Evolutionary conservation across 768 basidiomycete species (phyloP), one percentile per base, ranked within the genome.

Genomic region (Trametes gibbosa): DNA sequence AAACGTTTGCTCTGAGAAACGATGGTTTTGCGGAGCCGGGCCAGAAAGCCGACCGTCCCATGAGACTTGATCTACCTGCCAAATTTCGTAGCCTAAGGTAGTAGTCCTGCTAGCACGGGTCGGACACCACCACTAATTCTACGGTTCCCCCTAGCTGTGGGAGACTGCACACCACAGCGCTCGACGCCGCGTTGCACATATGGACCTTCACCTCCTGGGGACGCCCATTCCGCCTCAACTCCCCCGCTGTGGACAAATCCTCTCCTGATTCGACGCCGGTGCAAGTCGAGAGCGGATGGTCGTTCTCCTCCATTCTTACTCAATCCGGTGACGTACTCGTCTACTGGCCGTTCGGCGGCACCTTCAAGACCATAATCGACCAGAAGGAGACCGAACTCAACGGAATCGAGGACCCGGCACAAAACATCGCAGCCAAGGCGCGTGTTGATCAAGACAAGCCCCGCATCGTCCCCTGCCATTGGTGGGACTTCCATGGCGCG

Each of bases 171-270:
- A 79, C 85, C 4, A 78, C 84, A 14, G 80, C 83, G 32, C 74
- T 93, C 43, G 90, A 92, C 67, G 72, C 76, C 40, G 69, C 76
- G 12, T 72, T 77, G 47, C 76, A 79, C 39, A 77, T 95, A 27
- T 94, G 89, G 89, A 88, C 82, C 13, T 90, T 92, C 69, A 70
- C 79, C 5, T 85, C 77, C 64, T 94, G 92, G 83, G 93, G 91
- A 3, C 79, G 89, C 21, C 90, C 92, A 1, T 89, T 89, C 75
- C 76, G 77, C 42, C 75, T 93, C 39, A 55, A 66, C 16, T 74
- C 77, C 0, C 65, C 73, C 0, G 69, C 73, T 34, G 60, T 80
- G 51, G 75, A 77, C 60, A 72, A 70, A 10, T 73, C 75, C 1
- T 78, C 82, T 16, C 68, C 76, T 2, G 71, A 83, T 24, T 73